Evolutionary conservation across 78 protist genomes (phyloP).

Genomic region (Planoprotostelium fungivorum): DNA sequence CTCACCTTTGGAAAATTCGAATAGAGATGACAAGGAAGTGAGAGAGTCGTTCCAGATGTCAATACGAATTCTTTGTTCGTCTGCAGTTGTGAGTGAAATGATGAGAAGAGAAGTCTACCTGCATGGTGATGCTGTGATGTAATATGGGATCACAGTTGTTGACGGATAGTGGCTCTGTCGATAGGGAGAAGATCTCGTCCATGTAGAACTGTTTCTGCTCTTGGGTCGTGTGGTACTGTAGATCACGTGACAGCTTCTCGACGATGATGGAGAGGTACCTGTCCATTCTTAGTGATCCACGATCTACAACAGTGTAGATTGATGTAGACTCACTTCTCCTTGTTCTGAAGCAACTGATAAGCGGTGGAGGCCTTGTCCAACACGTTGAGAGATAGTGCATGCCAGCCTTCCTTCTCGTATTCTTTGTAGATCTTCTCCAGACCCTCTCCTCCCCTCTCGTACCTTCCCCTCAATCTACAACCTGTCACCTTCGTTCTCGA

Average conservation of each 20-base stretch:
- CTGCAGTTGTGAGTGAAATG: neutral
- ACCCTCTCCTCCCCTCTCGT: neutral
- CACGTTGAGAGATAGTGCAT: neutral
- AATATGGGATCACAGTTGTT: neutral
- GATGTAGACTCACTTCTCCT: neutral
- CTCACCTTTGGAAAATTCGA: neutral
- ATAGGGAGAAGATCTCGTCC: neutral
- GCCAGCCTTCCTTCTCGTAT: neutral
- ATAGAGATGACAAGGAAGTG: neutral
- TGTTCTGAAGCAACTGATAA: neutral
- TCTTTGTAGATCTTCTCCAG: neutral
- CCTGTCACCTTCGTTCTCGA: neutral
- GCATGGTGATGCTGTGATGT: neutral
- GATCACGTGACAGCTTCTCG: neutral
- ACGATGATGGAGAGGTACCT: neutral
- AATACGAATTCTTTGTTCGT: neutral
- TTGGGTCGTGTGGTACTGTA: neutral
- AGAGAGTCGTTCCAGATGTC: neutral
- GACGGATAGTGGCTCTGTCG: neutral
- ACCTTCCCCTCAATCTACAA: neutral
- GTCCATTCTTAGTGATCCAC: neutral
- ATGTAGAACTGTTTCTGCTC: neutral
- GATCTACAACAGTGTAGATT: no score
- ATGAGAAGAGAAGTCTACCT: neutral
- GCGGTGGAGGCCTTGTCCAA: neutral